Base-by-base conservation (phyloP, 176 grass and related monocot genomes). In the Secale cereale region DNA sequence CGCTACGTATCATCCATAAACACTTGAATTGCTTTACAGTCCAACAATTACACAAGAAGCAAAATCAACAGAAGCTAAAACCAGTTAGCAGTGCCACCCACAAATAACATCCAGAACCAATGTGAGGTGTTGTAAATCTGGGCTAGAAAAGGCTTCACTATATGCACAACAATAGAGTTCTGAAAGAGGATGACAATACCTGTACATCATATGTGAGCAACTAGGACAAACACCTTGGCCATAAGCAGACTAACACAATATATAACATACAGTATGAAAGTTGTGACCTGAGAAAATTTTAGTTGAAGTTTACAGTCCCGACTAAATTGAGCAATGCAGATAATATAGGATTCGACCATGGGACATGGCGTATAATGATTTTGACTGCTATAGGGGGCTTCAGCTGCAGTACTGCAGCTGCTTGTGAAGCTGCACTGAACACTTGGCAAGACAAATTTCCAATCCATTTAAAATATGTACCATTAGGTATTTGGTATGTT, bases 221-320 rank as follows among this genome's bases (percentile, higher is more conserved):
- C 68, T 81, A 31, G 17, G 80, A 81, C 35, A 46, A 43, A 29
- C 13, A 43, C 25, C 23, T 43, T 60, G 35, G 4, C 31, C 40
- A 52, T 33, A 56, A 8, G 50, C 37, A 87, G 12, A 28, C 20
- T 40, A 40, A 68, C 59, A 59, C 20, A 56, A 14, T 52, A 65
- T 65, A 65, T 75, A 20, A 15, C 37, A 66, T 66, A 65, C 59
- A 39, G 8, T 39, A 87, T 81, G 61, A 57, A 12, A 81, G 31
- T 31, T 31, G 41, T 79, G 56, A 54, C 9, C 19, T 65, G 31
- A 79, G 12, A 14, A 59, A 74, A 40, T 28, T 45, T 75, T 50
- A 54, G 27, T 74, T 15, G 0, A 80, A 22, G 20, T 10, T 74
- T n/a, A 85, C 16, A 77, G 5, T 14, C 39, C 19, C 29, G 33